Evolutionary conservation across 768 basidiomycete genomes (phyloP), one percentile per base, ranked within the genome.

Genomic region (Hygrophorus pudorinus): DNA sequence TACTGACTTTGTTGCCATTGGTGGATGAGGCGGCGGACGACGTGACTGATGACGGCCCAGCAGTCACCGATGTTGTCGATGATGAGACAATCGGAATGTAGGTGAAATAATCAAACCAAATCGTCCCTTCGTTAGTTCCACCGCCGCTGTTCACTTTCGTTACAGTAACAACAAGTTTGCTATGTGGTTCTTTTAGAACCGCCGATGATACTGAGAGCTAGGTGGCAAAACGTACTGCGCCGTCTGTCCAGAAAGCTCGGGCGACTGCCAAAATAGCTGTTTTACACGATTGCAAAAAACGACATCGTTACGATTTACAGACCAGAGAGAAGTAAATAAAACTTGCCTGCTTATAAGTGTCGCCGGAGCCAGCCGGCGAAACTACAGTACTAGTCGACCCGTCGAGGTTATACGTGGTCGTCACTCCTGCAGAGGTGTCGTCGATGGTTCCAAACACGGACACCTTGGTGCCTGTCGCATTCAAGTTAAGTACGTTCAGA

Each of bases 81-180:
- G 54, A 56, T 4, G 59, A 55, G 42, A 60, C 56, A 5, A 46
- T 7, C 24, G 24, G 24, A 24, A 24, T 53, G 2, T 62, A 59
- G 10, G 55, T 44, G 44, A 69, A 69, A 46, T 64, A 67, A 38
- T 69, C 67, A 46, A 67, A 67, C 67, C 67, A 67, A 16, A 69
- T 55, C 0, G 67, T 67, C 1, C 66, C 67, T 50, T 69, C 67
- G 3, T 52, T 52, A 1, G 58, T 51, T 28, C 52, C 50, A 5
- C 41, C 30, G 8, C 50, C 41, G 20, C 18, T 31, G 38, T 66
- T 66, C 0, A 65, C 51, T 42, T 62, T 58, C 0, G 51, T 53
- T 61, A 69, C 64, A 3, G 60, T 65, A 13, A 67, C 62, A 5
- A 51, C 52, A 27, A 69, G 48, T 3, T 50, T 55, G 41, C 66